Evolutionary conservation across 768 basidiomycete genomes (phyloP), one percentile per base, ranked within the genome.

Genomic region (Leccinum fibrillosum): DNA sequence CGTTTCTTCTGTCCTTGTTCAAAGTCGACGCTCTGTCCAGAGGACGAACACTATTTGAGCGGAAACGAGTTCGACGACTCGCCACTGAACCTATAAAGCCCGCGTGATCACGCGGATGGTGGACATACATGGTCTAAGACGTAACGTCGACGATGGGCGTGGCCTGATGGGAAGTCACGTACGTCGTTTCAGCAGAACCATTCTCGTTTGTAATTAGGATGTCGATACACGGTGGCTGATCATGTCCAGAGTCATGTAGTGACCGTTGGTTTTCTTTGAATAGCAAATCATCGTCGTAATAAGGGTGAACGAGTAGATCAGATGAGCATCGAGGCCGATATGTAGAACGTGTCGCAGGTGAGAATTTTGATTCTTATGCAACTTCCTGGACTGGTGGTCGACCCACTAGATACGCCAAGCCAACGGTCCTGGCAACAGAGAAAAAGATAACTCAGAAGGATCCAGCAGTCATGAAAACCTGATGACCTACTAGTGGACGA

Each of bases 141-240:
- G 73, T 71, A 64, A 78, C 76, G 9, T 70, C 72, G 55, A 77
- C 77, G 54, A 77, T 73, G 25, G 73, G 75, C 12, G 69, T 70
- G 47, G 72, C 62, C 75, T 76, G 28, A 19, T 47, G 13, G 9
- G 28, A 44, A 21, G 6, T 37, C 35, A 23, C 9, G 19, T 8
- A 13, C n/a, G 17, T 9, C 11, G 17, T 7, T 7, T 54, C 49
- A 61, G 53, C 35, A 23, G 3, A 32, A 51, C 12, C 2, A 48
- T 52, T 19, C 19, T 48, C 13, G 30, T 19, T 49, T 17, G 39
- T 39, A n/a, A 39, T n/a, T 39, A 37, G 2, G 23, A 13, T 45
- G 23, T 7, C 6, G 42, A 54, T 2, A 21, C 0, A 23, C 3
- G 23, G 45, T 11, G 48, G 53, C 67, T 66, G 11, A 76, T 75